These are phyloP conservation scores for Penicillium paneum DNA, from an alignment of 2,329 filamentous ascomycete species.

Conservation along the genomic window DNA sequence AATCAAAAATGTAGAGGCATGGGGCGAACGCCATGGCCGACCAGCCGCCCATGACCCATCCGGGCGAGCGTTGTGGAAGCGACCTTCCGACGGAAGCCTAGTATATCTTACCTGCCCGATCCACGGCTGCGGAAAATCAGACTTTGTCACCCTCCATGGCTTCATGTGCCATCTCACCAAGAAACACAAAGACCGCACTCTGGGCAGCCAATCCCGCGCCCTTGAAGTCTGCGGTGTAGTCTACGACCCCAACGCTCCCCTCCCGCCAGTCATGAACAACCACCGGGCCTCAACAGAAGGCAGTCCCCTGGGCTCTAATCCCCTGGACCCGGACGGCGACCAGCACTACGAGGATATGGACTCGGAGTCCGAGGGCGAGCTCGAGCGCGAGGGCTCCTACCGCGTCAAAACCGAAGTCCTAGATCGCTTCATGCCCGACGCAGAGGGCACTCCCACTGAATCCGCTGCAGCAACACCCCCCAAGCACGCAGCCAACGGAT, in stretches of 20 bases:
- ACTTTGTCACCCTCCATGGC: slow-evolving; percentile 42
- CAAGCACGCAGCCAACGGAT: slow-evolving; percentile 25
- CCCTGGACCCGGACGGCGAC: slow-evolving; percentile 31
- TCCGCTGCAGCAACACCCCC: slow-evolving; percentile 12
- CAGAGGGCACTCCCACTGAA: slow-evolving; percentile 10
- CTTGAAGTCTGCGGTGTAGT: slow-evolving; percentile 41
- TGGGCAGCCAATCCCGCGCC: slow-evolving; percentile 41
- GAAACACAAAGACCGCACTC: slow-evolving; percentile 41
- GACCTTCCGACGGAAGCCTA: slow-evolving; percentile 38
- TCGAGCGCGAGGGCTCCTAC: slow-evolving; percentile 23
- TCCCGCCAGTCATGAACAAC: slow-evolving; percentile 31
- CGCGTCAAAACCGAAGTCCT: slow-evolving; percentile 30
- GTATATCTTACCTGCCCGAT: slow-evolving; percentile 42
- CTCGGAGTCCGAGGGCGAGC: slow-evolving; percentile 28
- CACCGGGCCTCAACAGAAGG: slow-evolving; percentile 38
- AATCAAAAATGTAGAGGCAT: slow-evolving; percentile 43
- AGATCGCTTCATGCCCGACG: slow-evolving; percentile 23
- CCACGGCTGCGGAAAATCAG: slow-evolving; percentile 38
- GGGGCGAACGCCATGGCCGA: slow-evolving; percentile 42
- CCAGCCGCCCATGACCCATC: slow-evolving; percentile 41
- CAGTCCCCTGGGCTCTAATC: slow-evolving; percentile 31
- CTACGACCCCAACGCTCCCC: slow-evolving; percentile 37
- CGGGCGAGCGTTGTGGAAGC: slow-evolving; percentile 41
- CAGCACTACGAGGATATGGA: slow-evolving; percentile 32
- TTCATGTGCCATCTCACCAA: slow-evolving; percentile 45